Evolutionary conservation across 495 filamentous ascomycete genomes (phyloP).

Genomic region (Penicillium coprophilum): DNA sequence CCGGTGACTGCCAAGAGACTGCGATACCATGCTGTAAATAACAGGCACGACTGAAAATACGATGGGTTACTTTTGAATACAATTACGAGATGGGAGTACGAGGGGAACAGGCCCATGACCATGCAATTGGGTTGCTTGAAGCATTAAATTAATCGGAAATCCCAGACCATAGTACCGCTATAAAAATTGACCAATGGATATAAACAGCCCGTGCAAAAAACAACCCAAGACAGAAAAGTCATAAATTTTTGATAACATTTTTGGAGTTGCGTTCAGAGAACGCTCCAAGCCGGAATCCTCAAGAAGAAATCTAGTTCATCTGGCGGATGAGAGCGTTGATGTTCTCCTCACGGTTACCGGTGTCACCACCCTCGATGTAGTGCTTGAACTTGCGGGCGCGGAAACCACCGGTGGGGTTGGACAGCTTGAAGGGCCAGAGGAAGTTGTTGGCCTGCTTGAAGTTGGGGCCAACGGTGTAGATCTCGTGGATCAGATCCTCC

Average conservation of each 20-base stretch:
- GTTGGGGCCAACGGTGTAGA: slow-evolving; percentile 97
- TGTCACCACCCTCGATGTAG: slow-evolving; percentile 98
- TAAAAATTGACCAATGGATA: slow-evolving; percentile 35
- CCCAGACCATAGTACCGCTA: slow-evolving; percentile 46
- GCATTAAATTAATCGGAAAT: slow-evolving; percentile 40
- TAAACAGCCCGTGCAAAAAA: slow-evolving; percentile 40
- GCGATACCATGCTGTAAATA: not conserved
- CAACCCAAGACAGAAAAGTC: slow-evolving; percentile 27
- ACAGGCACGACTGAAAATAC: not conserved
- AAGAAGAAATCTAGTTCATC: slow-evolving; percentile 79
- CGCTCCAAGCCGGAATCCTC: slow-evolving; percentile 9
- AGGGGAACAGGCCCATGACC: slow-evolving; percentile 11
- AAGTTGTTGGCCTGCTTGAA: slow-evolving; percentile 99
- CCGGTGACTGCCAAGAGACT: not conserved
- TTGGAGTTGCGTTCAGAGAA: slow-evolving; percentile 10
- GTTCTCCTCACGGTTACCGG: slow-evolving; percentile 97
- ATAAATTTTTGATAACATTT: slow-evolving; percentile 23
- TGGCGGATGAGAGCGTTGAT: slow-evolving; percentile 95
- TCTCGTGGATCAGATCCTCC: slow-evolving; percentile 99
- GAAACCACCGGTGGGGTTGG: slow-evolving; percentile 96
- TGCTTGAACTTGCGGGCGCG: slow-evolving; percentile 96
- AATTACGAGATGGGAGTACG: not conserved
- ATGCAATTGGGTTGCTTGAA: slow-evolving; percentile 39
- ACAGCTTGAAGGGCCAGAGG: slow-evolving; percentile 99
- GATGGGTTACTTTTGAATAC: not conserved